Evolutionary conservation across 306 rosid genomes (phyloP).

Genomic region (Cucurbita argyrosperma): DNA sequence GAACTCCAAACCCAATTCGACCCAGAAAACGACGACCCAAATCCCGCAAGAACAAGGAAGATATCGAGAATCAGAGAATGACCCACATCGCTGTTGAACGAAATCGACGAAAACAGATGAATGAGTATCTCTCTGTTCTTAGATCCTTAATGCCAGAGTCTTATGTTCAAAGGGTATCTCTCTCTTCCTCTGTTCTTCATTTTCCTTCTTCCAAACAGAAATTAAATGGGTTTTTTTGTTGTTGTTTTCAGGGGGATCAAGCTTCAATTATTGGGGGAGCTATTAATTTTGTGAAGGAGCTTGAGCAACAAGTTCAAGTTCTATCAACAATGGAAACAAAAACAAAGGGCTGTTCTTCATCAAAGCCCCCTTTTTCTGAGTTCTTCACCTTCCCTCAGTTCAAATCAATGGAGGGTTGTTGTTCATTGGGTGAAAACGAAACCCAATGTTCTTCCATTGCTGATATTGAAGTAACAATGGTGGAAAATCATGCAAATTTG

Average conservation of each 20-base stretch:
- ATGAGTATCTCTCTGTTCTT: slow-evolving; percentile 81
- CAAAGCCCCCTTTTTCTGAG: slow-evolving; percentile 49
- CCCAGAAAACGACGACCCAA: slow-evolving; percentile 46
- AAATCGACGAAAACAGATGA: slow-evolving; percentile 89
- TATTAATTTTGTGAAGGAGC: slow-evolving; percentile 78
- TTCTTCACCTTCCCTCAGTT: slow-evolving; percentile 86
- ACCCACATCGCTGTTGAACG: slow-evolving; percentile 97
- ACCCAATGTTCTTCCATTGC: slow-evolving; percentile 18
- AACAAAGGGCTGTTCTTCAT: no score
- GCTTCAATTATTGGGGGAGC: slow-evolving; percentile 94
- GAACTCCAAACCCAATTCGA: slow-evolving; percentile 6
- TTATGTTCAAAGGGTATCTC: slow-evolving; percentile 77
- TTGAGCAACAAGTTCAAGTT: slow-evolving; percentile 64
- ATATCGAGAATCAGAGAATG: slow-evolving; percentile 93
- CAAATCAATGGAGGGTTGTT: slow-evolving; percentile 19
- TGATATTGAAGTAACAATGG: slow-evolving; percentile 85
- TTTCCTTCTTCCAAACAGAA: not conserved
- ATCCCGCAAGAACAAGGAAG: slow-evolving; percentile 63
- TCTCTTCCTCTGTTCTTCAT: not conserved
- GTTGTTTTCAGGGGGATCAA: slow-evolving; percentile 50
- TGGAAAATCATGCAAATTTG: slow-evolving; percentile 81
- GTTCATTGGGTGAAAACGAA: not conserved
- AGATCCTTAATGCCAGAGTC: slow-evolving; percentile 82
- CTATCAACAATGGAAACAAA: slow-evolving; percentile 16
- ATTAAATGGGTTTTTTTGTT: not conserved